Base-by-base conservation (phyloP, 345 rosid species). In the Gossypium thurberi region DNA sequence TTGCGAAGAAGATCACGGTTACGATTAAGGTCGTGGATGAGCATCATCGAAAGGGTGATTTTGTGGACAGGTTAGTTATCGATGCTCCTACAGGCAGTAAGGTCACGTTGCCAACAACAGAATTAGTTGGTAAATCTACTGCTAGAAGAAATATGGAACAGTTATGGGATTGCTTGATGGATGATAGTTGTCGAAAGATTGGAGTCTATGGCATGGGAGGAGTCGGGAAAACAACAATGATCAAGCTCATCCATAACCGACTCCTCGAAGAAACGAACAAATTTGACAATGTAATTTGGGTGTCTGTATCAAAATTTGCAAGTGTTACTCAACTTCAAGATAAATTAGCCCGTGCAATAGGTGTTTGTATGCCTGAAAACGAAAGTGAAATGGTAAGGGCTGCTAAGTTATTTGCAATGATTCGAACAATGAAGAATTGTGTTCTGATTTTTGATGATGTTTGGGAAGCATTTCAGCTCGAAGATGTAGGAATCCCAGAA, bases 161-260 rank as follows among this genome's bases (percentile, higher is more conserved):
- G 8, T 14, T 71, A 10, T 71, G 74, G 74, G 48, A 17, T n/a
- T 56, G 11, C n/a, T 58, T 57, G 65, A 71, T 71, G 42, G 52
- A 26, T 37, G 53, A 57, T 42, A 18, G 8, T 5, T 61, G 4
- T 15, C 12, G 26, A 8, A 58, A 55, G 53, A 55, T 57, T 12
- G 74, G 65, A 57, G 74, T 55, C 42, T 40, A 56, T 71, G 74
- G 65, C 6, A 71, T 71, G 51, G 64, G 65, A 18, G 59, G 74
- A 46, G 60, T 42, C 12, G 65, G 74, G 23, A 57, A 71, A 57
- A 71, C 74, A 20, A 71, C 64, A 2, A 71, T 57, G 0, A 57
- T 56, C 21, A 71, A 56, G 23, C 46, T 21, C n/a, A 56, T 71
- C 42, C 18, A 55, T 23, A 71, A 69, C 13, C 42, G 28, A 17